These are phyloP conservation scores for Phytopythium cucurbitacearum DNA, from an alignment of 352 stramenopile species.

Conservation along the genomic window DNA sequence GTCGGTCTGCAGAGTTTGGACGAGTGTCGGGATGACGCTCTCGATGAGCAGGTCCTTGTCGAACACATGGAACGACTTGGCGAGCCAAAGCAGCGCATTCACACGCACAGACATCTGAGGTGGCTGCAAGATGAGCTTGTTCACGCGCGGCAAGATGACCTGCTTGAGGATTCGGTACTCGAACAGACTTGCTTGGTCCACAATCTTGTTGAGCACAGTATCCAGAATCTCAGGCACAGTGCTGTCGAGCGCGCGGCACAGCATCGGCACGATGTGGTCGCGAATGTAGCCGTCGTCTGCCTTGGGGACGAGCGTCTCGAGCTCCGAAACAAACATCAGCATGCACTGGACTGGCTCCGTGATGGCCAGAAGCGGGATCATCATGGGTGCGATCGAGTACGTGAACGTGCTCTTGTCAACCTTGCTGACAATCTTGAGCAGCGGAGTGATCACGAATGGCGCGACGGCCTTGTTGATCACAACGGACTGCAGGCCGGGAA, in stretches of 20 bases:
- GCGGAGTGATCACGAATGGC: constrained; percentile 83
- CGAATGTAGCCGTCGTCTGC: constrained; percentile 85
- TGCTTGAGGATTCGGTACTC: constrained; percentile 88
- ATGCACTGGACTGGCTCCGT: constrained; percentile 87
- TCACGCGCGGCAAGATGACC: constrained; percentile 80
- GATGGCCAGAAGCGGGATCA: constrained; percentile 76
- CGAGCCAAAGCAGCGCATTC: constrained; percentile 82
- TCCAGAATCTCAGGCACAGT: constrained; percentile 85
- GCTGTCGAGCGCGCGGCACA: constrained; percentile 78
- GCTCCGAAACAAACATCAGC: constrained; percentile 87
- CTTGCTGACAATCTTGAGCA: constrained; percentile 86
- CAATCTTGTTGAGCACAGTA: constrained; percentile 87
- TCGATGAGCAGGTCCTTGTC: constrained; percentile 86
- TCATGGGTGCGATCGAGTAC: constrained; percentile 75
- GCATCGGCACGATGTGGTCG: constrained; percentile 87
- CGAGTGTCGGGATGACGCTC: constrained; percentile 72
- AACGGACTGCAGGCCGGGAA: constrained; percentile 69
- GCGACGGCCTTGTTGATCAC: constrained; percentile 87
- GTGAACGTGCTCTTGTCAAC: constrained; percentile 82
- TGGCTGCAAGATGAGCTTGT: constrained; percentile 82
- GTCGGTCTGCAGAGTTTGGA: constrained; percentile 69
- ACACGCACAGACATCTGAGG: constrained; percentile 81
- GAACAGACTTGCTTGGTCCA: constrained; percentile 82
- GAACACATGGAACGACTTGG: constrained; percentile 88
- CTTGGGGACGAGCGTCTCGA: constrained; percentile 80